Evolutionary conservation across 176 grass and related monocot genomes (phyloP), one percentile per base, ranked within the genome.

Genomic region (Raddia guianensis): DNA sequence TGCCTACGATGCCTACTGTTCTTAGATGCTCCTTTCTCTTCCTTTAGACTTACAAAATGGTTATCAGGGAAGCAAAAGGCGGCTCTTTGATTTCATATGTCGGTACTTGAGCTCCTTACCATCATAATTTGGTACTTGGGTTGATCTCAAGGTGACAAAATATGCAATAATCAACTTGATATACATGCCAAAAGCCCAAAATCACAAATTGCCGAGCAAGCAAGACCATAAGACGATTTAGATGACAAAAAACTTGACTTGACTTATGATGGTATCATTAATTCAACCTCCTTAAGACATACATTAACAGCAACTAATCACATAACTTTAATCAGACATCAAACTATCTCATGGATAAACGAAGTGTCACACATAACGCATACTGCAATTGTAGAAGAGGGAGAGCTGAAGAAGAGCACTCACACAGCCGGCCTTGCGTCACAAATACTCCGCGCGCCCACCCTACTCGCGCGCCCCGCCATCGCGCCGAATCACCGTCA

Each of bases 1-100:
- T 82, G 60, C 56, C 57, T 82, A 68, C 14, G 56, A 63, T 81
- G 66, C 43, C 9, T 81, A 5, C 59, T 70, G 5, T 63, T 62
- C 16, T 63, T 49, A 72, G 43, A 4, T 73, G 33, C 7, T 62
- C 64, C 69, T 82, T 20, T 12, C 52, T 69, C 16, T 60, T 47
- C 27, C 33, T 80, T 85, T 37, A 18, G 40, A 61, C 47, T 7
- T n/a, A 43, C 13, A 77, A 34, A 77, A 61, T 0, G 19, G 6
- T 18, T 33, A 9, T 16, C 20, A 60, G 7, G 15, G 16, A 5
- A 40, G 37, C 13, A 54, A n/a, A 37, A 3, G 49, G 35, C 12
- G 21, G n/a, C 44, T 46, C 16, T 19, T 47, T 53, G 27, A 10
- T 3, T 9, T 27, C 1, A 27, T 27, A 27, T 27, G 27, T 27